Evolutionary conservation across 345 rosid species (phyloP).

Genomic region (Camelina laxa): DNA sequence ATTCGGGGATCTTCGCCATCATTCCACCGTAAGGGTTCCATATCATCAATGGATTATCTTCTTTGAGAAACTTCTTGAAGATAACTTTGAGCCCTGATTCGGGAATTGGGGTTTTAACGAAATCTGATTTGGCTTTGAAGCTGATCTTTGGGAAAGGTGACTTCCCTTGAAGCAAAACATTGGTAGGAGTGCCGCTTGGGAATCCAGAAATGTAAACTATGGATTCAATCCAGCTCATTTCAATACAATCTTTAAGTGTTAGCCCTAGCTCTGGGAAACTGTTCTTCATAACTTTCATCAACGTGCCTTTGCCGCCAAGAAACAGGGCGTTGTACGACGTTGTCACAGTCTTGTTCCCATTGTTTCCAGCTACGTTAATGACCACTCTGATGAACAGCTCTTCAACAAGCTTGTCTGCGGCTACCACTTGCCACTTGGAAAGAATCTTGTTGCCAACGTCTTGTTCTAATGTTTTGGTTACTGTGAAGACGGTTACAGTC

Average conservation of each 20-base stretch:
- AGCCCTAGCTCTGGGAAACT: conserved; percentile 63
- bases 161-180: conserved; percentile 52
- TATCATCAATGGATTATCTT: conserved; percentile 52
- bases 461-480: conserved; percentile 55
- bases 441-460: conserved; percentile 50
- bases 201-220: conserved; percentile 54
- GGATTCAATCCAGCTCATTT: conserved; percentile 65
- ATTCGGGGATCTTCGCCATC: conserved; percentile 59
- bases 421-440: conserved; percentile 50
- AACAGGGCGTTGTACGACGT: conserved; percentile 49
- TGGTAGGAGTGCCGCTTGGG: conserved; percentile 42
- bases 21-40: conserved; percentile 71
- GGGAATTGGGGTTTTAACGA: conserved; percentile 44
- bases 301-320: conserved; percentile 44
- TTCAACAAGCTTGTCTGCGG: conserved; percentile 52
- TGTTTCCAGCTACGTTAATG: conserved; percentile 32
- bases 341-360: conserved; percentile 39
- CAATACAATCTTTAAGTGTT: conserved; percentile 46
- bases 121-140: conserved; percentile 68
- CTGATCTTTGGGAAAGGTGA: conserved; percentile 45
- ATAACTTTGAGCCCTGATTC: conserved; percentile 47
- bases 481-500: conserved; percentile 60
- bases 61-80: conserved; percentile 50
- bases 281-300: conserved; percentile 48
- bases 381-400: conserved; percentile 57